phyloP scores from a whole-genome alignment of 768 basidiomycete species.

The Pluteus cervinus region DNA sequence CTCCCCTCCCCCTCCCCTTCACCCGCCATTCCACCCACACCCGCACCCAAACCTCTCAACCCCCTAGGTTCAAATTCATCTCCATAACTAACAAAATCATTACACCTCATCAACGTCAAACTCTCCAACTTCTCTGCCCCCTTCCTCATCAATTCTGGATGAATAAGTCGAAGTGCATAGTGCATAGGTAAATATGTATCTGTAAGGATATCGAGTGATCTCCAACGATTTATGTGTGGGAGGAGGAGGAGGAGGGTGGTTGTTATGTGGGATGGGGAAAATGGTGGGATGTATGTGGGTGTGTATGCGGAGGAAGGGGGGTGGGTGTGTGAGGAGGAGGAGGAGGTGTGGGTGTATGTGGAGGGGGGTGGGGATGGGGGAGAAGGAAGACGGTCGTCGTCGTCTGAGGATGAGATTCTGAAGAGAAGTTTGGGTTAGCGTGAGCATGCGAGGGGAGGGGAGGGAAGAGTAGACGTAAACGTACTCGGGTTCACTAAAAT shows the following conservation, averaged over 20 bases:
- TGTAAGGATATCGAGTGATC: constrained; percentile 45
- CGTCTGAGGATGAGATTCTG: too few relatives aligned
- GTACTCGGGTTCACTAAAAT: constrained; percentile 47
- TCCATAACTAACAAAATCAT: constrained; percentile 45
- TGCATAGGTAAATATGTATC: constrained; percentile 58
- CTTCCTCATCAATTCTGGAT: constrained; percentile 23
- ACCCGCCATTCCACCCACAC: too few relatives aligned
- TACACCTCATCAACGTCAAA: constrained; percentile 53
- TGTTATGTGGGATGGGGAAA: constrained; percentile 38
- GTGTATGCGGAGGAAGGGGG: constrained; percentile 16
- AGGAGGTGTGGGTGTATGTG: too few relatives aligned
- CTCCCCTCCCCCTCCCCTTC: too few relatives aligned
- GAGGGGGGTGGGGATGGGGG: too few relatives aligned
- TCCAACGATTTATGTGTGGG: constrained; percentile 47
- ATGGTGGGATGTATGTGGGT: constrained; percentile 29
- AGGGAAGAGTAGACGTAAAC: constrained; percentile 14
- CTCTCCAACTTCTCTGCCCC: constrained; percentile 41
- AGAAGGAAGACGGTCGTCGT: too few relatives aligned
- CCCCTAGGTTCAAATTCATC: constrained; percentile 35
- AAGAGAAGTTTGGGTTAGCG: too few relatives aligned
- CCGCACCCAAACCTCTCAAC: too few relatives aligned
- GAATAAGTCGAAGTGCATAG: constrained; percentile 39
- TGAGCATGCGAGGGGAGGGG: too few relatives aligned
- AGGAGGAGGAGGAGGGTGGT: constrained; percentile 41
- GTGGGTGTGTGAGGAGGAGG: constrained; percentile 17